Conservation (phyloP, 2,329 filamentous ascomycete species). For the Calonectria ilicicola region DNA sequence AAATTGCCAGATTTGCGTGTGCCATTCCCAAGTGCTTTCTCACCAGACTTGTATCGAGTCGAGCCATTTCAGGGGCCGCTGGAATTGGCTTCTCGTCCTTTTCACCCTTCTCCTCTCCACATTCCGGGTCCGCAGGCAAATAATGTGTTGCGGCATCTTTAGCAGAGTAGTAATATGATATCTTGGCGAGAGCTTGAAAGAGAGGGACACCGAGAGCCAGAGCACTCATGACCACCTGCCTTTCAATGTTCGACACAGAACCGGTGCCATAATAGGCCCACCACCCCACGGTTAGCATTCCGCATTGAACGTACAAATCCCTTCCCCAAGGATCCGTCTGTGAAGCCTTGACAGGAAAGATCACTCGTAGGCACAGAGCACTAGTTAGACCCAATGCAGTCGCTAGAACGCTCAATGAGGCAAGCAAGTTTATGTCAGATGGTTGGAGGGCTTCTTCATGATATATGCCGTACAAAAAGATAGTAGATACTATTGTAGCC, state of each 20-base stretch:
- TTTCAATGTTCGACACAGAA: background rate
- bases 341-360: conserved; percentile 7
- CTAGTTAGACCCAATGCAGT: conserved; percentile 30
- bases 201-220: conserved; percentile 33
- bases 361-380: conserved; percentile 18
- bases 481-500: conserved; percentile 25
- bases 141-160: conserved; percentile 23
- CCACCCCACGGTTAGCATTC: conserved; percentile 2
- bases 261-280: conserved; percentile 5
- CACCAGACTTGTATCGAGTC: background rate
- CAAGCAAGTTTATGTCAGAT: conserved; percentile 22
- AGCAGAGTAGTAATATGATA: conserved; percentile 34
- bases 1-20: conserved; percentile 23
- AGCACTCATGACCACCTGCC: conserved; percentile 26
- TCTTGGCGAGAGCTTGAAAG: conserved; percentile 28
- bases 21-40: conserved; percentile 23
- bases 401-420: conserved; percentile 23
- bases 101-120: too few species aligned
- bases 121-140: background rate
- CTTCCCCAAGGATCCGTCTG: conserved; percentile 34
- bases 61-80: conserved; percentile 11
- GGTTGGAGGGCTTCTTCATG: conserved; percentile 20
- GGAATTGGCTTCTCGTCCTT: conserved; percentile 20
- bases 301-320: conserved; percentile 32
- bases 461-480: conserved; percentile 34